These are phyloP conservation scores for Zasmidium citrigriseum DNA, from an alignment of 2,329 filamentous ascomycete species.

Conservation along the genomic window DNA sequence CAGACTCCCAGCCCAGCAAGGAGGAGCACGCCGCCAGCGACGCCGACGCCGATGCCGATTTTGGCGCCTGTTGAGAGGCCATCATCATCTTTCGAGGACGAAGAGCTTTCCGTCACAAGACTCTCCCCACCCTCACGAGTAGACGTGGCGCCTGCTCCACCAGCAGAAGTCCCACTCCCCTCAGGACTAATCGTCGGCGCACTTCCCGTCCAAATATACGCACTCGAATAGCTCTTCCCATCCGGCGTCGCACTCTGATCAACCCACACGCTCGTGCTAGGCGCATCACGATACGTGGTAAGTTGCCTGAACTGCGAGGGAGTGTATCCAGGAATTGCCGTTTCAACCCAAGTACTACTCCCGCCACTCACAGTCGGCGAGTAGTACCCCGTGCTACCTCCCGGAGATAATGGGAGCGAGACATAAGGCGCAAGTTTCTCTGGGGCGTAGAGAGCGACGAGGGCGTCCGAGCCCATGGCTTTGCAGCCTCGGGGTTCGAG, in stretches of 20 bases:
- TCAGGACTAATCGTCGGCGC: neutral
- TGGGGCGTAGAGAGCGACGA: slow-evolving; percentile 34
- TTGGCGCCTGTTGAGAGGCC: slow-evolving; percentile 25
- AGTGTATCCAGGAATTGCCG: slow-evolving; percentile 16
- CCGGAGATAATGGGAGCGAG: slow-evolving; percentile 27
- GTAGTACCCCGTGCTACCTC: slow-evolving; percentile 31
- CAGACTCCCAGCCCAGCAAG: slow-evolving; percentile 17
- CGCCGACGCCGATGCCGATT: slow-evolving; percentile 28
- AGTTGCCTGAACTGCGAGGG: slow-evolving; percentile 22
- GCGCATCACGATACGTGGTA: slow-evolving; percentile 24
- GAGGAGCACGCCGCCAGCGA: slow-evolving; percentile 22
- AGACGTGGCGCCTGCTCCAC: neutral
- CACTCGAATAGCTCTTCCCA: slow-evolving; percentile 18
- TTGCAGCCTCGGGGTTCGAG: slow-evolving; percentile 28
- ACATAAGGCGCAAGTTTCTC: slow-evolving; percentile 28
- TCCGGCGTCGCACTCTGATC: slow-evolving; percentile 18
- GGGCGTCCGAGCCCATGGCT: slow-evolving; percentile 32
- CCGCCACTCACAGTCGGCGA: slow-evolving; percentile 23
- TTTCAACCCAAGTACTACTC: slow-evolving; percentile 25
- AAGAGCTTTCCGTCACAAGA: neutral
- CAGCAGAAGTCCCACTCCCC: neutral
- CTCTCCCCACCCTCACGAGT: neutral
- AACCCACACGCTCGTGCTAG: slow-evolving; percentile 21
- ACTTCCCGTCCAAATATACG: slow-evolving; percentile 11
- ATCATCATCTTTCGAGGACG: neutral